A percentile compares a stretch with the other conserved stretches of the same genome.
These are phyloP conservation scores for Gossypium sturtianum DNA, from an alignment of 345 rosid genomes.

Conservation along the genomic window DNA sequence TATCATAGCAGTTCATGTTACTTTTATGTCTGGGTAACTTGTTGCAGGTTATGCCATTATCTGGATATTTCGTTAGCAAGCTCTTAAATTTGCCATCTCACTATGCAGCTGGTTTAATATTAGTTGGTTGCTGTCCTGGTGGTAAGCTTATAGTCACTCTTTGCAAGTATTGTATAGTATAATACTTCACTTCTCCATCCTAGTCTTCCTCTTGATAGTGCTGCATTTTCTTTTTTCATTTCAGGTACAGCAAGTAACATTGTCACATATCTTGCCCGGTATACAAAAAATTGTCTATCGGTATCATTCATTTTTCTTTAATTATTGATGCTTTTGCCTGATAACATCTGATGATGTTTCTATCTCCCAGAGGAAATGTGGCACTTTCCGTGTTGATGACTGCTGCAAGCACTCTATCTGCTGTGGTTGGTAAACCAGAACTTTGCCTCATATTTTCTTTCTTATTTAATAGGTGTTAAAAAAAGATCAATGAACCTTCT, in stretches of 20 bases:
- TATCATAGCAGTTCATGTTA: no score
- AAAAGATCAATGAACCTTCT: background rate
- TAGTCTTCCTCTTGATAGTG: conserved; percentile 11
- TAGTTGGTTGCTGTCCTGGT: conserved; percentile 93
- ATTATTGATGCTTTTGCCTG: conserved; percentile 9
- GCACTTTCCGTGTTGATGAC: conserved; percentile 93
- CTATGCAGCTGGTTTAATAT: conserved; percentile 90
- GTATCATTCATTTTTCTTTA: conserved; percentile 6
- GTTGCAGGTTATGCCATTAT: conserved; percentile 83
- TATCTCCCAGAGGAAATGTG: conserved; percentile 70
- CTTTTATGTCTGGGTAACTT: background rate
- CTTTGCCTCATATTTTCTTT: conserved; percentile 3
- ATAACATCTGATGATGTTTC: conserved; percentile 17
- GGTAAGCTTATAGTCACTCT: conserved; percentile 37
- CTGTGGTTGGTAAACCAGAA: conserved; percentile 59
- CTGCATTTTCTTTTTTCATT: conserved; percentile 13
- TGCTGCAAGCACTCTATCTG: conserved; percentile 76
- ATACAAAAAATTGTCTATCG: conserved; percentile 15
- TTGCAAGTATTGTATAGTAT: background rate
- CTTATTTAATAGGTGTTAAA: background rate
- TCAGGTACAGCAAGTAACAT: conserved; percentile 95
- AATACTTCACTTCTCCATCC: background rate
- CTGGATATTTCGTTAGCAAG: conserved; percentile 74
- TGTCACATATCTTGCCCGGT: conserved; percentile 81
- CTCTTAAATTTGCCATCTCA: conserved; percentile 72